These are phyloP conservation scores for Dovyalis caffra DNA, from an alignment of 345 rosid species.

Conservation along the genomic window DNA sequence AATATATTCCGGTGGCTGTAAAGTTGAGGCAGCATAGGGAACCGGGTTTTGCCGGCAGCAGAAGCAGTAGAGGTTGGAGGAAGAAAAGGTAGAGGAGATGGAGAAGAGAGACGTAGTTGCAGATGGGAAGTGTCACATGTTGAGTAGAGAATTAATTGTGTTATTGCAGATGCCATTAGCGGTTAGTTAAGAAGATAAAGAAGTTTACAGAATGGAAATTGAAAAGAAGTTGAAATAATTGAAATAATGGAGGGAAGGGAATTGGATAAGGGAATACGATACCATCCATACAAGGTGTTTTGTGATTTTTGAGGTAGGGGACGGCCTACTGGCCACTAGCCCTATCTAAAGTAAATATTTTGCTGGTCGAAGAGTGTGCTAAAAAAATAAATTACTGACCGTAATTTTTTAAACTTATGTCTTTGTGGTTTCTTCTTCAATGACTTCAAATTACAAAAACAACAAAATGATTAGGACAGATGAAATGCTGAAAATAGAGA, in stretches of 20 bases:
- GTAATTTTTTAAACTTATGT: no score
- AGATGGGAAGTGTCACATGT: conserved; percentile 14
- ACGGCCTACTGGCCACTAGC: no score
- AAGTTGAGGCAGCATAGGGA: neutral
- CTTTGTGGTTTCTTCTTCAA: no score
- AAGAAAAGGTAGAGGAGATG: neutral
- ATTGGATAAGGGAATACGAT: neutral
- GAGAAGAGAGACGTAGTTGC: neutral
- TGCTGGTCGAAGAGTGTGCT: no score
- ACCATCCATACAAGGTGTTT: no score
- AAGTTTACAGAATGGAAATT: neutral
- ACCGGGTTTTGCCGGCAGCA: neutral
- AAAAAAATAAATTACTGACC: no score
- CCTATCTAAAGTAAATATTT: no score
- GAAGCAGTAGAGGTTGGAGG: neutral
- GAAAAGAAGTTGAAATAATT: neutral
- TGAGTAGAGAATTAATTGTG: neutral
- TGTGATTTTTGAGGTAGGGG: neutral
- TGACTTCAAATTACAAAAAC: no score
- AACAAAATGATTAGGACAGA: no score
- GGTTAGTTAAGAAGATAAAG: neutral
- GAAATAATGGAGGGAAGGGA: neutral
- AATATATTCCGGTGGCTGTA: conserved; percentile 10
- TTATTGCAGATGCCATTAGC: neutral
- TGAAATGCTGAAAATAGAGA: no score